Percentiles rank a stretch among this genome's conserved stretches.
phyloP scores from a whole-genome alignment of 257 asterid genomes.

The Solanum okadae region DNA sequence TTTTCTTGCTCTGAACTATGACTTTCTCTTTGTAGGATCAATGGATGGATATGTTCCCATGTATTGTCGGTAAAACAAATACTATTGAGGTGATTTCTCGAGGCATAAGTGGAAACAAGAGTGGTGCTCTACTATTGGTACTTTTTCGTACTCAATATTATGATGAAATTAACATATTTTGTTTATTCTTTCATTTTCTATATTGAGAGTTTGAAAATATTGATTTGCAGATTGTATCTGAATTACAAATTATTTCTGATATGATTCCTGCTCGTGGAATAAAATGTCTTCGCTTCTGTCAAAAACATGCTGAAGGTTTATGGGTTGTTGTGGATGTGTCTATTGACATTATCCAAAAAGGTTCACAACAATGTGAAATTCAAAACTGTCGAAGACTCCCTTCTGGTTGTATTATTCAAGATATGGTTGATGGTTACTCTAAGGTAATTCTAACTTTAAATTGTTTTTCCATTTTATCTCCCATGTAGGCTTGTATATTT shows the following conservation, averaged over 20 bases:
- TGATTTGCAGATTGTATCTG: slow-evolving; percentile 50
- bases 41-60: too few species aligned
- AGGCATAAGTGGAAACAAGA: too few species aligned
- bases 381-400: background rate
- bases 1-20: too few species aligned
- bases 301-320: slow-evolving; percentile 49
- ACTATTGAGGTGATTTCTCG: too few species aligned
- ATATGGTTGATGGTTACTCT: slow-evolving; percentile 54
- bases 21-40: too few species aligned
- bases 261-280: slow-evolving; percentile 43
- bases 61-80: too few species aligned
- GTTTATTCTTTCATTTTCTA: background rate
- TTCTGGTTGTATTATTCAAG: slow-evolving; percentile 56
- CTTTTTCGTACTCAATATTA: background rate
- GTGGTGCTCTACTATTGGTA: background rate
- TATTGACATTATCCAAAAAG: background rate
- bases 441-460: slow-evolving; percentile 29
- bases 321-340: slow-evolving; percentile 45
- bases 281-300: slow-evolving; percentile 69
- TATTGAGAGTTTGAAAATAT: background rate
- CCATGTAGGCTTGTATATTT: background rate
- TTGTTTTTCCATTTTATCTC: background rate
- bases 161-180: background rate
- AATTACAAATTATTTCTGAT: slow-evolving; percentile 69
- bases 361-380: background rate